phyloP scores from a whole-genome alignment of 305 asterid genomes.

The Vinca major region DNA sequence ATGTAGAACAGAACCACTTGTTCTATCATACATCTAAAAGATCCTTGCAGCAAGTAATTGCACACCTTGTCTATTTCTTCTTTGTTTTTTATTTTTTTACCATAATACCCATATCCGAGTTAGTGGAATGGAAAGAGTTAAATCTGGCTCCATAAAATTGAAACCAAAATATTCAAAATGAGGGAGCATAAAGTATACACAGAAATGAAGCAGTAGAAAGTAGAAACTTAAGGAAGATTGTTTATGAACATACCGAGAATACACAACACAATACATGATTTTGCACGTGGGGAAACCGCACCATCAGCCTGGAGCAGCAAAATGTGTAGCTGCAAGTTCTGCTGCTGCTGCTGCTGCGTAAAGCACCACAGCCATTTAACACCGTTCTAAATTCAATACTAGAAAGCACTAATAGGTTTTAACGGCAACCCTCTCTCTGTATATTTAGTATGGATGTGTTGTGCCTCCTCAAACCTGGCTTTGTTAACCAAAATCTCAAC shows the following conservation, averaged over 20 bases:
- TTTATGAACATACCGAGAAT: background rate
- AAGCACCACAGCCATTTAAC: background rate
- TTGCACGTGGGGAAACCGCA: background rate
- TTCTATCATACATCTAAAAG: no score
- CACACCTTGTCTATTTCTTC: no score
- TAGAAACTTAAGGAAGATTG: background rate
- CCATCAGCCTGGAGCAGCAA: background rate
- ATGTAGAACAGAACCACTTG: no score
- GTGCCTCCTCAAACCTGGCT: conserved; percentile 49
- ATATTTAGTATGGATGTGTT: conserved; percentile 39
- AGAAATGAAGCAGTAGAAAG: background rate
- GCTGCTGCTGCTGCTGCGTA: background rate
- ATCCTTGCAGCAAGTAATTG: no score
- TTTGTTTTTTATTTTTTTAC: no score
- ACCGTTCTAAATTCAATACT: conserved; percentile 10
- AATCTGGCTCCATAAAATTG: no score
- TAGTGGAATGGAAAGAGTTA: no score
- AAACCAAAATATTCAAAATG: no score
- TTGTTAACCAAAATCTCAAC: conserved; percentile 46
- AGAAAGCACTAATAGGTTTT: conserved; percentile 27
- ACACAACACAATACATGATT: conserved; percentile 3
- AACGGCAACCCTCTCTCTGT: conserved; percentile 40
- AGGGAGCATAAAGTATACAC: no score
- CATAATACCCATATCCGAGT: no score
- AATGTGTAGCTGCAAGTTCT: background rate